Conservation (phyloP, 2,329 filamentous ascomycete genomes). For the Amphichorda felina region DNA sequence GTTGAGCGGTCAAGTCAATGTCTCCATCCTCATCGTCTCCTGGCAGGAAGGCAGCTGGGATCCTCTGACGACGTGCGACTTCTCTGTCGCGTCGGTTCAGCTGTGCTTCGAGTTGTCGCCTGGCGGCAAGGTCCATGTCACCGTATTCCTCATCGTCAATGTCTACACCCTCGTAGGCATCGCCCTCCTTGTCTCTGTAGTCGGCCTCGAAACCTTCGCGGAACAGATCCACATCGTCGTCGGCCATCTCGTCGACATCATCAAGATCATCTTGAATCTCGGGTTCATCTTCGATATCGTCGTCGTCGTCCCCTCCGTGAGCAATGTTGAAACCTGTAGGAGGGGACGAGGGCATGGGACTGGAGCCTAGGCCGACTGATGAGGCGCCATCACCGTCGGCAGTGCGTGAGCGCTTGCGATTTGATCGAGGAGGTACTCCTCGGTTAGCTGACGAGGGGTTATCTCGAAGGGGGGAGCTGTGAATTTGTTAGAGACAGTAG, state of each 20-base stretch:
- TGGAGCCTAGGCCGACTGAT: conserved; percentile 40
- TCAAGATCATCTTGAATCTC: conserved; percentile 64
- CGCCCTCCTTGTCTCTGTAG: conserved; percentile 54
- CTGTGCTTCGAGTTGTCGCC: conserved; percentile 60
- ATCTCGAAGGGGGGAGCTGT: conserved; percentile 70
- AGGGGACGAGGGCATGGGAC: conserved; percentile 55
- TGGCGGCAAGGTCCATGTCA: conserved; percentile 51
- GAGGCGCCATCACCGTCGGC: conserved; percentile 42
- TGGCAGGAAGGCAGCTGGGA: conserved; percentile 62
- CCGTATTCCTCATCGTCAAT: conserved; percentile 74
- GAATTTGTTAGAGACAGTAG: conserved; percentile 4
- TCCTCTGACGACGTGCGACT: conserved; percentile 51
- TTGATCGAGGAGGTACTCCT: conserved; percentile 40
- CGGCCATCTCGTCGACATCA: conserved; percentile 70
- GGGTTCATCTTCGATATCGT: conserved; percentile 60
- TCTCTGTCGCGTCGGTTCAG: conserved; percentile 65
- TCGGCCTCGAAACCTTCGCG: conserved; percentile 62
- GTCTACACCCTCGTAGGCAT: conserved; percentile 57
- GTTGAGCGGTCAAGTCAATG: conserved; percentile 75
- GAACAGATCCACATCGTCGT: conserved; percentile 72
- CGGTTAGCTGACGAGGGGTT: conserved; percentile 78
- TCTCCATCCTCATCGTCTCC: conserved; percentile 80
- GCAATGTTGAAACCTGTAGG: conserved; percentile 49
- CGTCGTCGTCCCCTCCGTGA: conserved; percentile 56
- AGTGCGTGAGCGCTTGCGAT: conserved; percentile 43